phyloP scores from a whole-genome alignment of 306 rosid species.

The Lathyrus aphaca region DNA sequence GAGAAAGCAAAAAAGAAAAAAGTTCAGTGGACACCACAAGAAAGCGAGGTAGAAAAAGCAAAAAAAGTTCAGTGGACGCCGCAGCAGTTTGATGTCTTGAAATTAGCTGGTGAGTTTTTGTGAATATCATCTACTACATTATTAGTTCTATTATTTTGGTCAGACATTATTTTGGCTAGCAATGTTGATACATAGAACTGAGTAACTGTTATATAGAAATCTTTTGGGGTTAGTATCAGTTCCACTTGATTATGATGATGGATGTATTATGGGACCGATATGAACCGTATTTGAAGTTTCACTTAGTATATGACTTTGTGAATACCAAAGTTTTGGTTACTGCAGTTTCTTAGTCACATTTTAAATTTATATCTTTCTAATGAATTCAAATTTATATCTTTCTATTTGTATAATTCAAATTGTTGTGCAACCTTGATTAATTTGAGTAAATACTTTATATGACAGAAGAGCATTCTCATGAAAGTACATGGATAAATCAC shows the following conservation, averaged over 20 bases:
- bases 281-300: conserved; percentile 26
- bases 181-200: conserved; percentile 42
- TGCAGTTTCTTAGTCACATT: neutral
- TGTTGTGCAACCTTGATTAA: too few species aligned
- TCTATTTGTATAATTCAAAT: too few species aligned
- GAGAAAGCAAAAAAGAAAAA: conserved; percentile 37
- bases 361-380: too few species aligned
- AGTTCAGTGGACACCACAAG: too few species aligned
- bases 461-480: too few species aligned
- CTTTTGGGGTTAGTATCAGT: conserved; percentile 13
- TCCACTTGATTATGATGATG: conserved; percentile 3
- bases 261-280: conserved; percentile 20
- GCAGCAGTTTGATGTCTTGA: conserved; percentile 40
- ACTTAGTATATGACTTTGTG: neutral
- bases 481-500: too few species aligned
- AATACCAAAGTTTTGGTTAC: neutral
- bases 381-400: too few species aligned
- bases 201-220: conserved; percentile 22
- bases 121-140: neutral
- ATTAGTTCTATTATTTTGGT: conserved; percentile 30
- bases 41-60: conserved; percentile 48
- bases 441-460: too few species aligned
- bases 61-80: conserved; percentile 32
- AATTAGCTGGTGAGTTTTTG: conserved; percentile 20
- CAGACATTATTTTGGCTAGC: conserved; percentile 30